phyloP scores from a whole-genome alignment of 2,329 filamentous ascomycete genomes.

The Fusarium continuum region DNA sequence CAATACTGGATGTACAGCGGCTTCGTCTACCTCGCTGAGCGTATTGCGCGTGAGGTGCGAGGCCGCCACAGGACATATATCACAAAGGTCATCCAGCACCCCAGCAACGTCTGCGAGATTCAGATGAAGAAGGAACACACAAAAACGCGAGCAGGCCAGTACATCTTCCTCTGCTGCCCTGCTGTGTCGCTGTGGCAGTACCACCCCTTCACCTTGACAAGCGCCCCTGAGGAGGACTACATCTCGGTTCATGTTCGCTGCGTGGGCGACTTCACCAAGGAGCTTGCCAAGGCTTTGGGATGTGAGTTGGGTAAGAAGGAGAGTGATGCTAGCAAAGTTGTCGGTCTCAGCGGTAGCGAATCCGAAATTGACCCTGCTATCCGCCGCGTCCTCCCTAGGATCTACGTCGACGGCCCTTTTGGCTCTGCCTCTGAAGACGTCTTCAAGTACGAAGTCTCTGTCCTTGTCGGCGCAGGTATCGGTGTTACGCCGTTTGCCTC shows the following conservation, averaged over 20 bases:
- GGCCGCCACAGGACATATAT: slow-evolving; percentile 86
- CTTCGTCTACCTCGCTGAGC: slow-evolving; percentile 81
- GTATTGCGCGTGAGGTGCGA: slow-evolving; percentile 79
- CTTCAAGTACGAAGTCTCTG: slow-evolving; percentile 84
- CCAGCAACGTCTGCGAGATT: slow-evolving; percentile 88
- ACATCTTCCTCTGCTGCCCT: slow-evolving; percentile 89
- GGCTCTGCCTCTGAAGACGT: slow-evolving; percentile 88
- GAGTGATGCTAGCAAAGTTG: slow-evolving; percentile 68
- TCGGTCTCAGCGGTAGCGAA: slow-evolving; percentile 70
- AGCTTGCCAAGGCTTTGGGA: slow-evolving; percentile 74
- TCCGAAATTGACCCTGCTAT: slow-evolving; percentile 73
- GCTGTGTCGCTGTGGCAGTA: slow-evolving; percentile 90
- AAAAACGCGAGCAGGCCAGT: slow-evolving; percentile 82
- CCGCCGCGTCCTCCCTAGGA: slow-evolving; percentile 76
- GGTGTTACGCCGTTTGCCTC: slow-evolving; percentile 88
- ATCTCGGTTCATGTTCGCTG: slow-evolving; percentile 87
- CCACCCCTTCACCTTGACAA: slow-evolving; percentile 86
- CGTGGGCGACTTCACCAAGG: slow-evolving; percentile 82
- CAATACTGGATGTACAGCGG: slow-evolving; percentile 90
- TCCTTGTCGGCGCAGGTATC: slow-evolving; percentile 84
- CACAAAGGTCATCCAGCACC: slow-evolving; percentile 89
- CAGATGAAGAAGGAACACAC: slow-evolving; percentile 92
- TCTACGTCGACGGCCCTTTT: slow-evolving; percentile 87
- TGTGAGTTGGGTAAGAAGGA: slow-evolving; percentile 72
- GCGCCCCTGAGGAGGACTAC: slow-evolving; percentile 88